Conservation (phyloP, 106 monocot species). For the Dendrobium huoshanense region DNA sequence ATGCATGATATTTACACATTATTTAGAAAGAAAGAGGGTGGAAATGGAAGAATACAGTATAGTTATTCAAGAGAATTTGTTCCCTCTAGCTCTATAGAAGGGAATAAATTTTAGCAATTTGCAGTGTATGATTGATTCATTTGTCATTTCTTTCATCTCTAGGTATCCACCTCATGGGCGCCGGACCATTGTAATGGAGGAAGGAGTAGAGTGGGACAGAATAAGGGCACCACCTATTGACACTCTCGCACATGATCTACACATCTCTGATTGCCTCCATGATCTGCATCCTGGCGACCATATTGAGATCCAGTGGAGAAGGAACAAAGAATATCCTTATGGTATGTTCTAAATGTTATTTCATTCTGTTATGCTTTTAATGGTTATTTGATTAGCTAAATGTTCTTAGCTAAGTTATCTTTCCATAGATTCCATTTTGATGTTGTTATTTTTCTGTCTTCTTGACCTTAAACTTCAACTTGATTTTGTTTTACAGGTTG, state of each 20-base stretch:
- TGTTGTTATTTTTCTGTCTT: not conserved
- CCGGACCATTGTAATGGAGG: constrained; percentile 29
- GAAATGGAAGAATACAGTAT: not conserved
- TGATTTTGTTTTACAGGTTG: constrained; percentile 27
- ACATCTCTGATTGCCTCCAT: constrained; percentile 42
- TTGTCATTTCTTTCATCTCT: not conserved
- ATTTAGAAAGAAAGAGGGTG: not conserved
- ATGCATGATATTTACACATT: not conserved
- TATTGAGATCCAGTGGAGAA: constrained; percentile 69
- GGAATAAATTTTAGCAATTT: not conserved
- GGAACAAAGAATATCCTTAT: constrained; percentile 61
- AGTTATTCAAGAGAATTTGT: not conserved
- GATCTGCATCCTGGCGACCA: constrained; percentile 50
- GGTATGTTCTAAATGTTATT: constrained; percentile 24
- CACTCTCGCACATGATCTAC: constrained; percentile 41
- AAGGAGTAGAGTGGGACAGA: constrained; percentile 60
- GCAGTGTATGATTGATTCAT: not conserved
- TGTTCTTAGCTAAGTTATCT: not conserved
- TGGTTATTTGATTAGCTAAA: not conserved
- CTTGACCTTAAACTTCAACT: not conserved
- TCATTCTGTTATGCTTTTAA: not conserved
- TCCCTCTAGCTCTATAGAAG: not conserved
- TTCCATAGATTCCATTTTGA: not conserved
- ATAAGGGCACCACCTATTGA: constrained; percentile 43
- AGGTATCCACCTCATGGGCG: constrained; percentile 56